Evolutionary conservation across 331 rosid genomes (phyloP), one percentile per base, ranked within the genome.

Genomic region (Stylosanthes scabra): DNA sequence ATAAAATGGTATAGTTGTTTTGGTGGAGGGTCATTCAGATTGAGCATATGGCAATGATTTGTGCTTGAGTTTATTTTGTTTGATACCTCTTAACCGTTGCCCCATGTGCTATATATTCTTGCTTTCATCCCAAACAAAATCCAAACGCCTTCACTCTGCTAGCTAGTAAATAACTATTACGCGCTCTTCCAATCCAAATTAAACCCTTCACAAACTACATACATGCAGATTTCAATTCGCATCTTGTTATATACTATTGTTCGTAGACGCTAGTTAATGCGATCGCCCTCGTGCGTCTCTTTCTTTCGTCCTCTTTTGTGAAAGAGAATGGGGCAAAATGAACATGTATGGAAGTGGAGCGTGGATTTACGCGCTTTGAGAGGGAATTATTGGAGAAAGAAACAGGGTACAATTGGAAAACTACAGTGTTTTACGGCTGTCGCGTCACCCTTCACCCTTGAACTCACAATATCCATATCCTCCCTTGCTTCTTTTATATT

Each of bases 51-150:
- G 42, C 45, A 61, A 2, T 34, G n/a, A 27, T 74, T 40, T 51
- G 61, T 63, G 74, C 40, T 65, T 65, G 25, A 52, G 47, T 16
- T 57, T 31, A 31, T 31, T 31, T 76, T 71, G 66, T 74, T 74
- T 59, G 71, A 65, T 71, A 58, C 67, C 59, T 25, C 31, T 77
- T 46, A 52, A 61, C 71, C 56, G 74, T 81, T 70, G 46, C 44
- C 44, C 79, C 79, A 83, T 71, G 84, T 79, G 87, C 82, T 27
- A 28, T n/a, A n/a, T n/a, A n/a, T 63, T 83, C 67, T 83, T 71
- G 66, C 84, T 79, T 79, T 73, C 71, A 64, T 45, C 68, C 28
- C 62, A 74, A 69, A 58, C 60, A 47, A 47, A 44, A 50, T 8
- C 29, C 54, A 5, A 66, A 50, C 44, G 9, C 39, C 66, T 71